These are phyloP conservation scores for Xylogone sp. DNA, from an alignment of 2,329 filamentous ascomycete genomes.

Conservation along the genomic window DNA sequence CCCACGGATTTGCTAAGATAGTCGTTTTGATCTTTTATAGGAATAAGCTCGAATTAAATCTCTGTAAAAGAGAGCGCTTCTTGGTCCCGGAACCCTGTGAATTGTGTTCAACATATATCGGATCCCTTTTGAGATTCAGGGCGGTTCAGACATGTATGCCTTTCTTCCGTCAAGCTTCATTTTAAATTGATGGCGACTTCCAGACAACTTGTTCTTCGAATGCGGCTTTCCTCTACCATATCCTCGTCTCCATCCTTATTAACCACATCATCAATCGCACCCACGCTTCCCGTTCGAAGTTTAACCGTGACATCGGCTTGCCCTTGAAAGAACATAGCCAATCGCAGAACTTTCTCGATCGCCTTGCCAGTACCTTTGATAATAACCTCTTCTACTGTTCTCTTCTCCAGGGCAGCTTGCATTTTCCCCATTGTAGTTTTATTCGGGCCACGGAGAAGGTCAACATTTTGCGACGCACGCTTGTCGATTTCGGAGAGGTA, in stretches of 20 bases:
- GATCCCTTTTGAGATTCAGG: no score
- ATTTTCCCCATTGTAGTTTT: neutral
- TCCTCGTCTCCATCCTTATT: constrained; percentile 3
- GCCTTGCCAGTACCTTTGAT: constrained; percentile 29
- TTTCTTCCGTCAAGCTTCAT: constrained; percentile 9
- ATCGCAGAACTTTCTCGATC: constrained; percentile 23
- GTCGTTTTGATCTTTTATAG: no score
- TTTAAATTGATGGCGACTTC: constrained; percentile 22
- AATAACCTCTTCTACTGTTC: constrained; percentile 19
- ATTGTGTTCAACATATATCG: no score
- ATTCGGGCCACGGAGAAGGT: constrained; percentile 1
- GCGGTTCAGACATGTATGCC: no score
- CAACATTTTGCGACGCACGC: constrained; percentile 16
- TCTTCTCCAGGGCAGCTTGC: neutral
- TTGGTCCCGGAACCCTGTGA: no score
- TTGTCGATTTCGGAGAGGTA: constrained; percentile 21
- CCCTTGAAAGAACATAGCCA: constrained; percentile 22
- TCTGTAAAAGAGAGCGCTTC: no score
- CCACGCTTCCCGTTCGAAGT: constrained; percentile 26
- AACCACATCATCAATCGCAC: constrained; percentile 30
- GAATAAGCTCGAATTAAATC: no score
- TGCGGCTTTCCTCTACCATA: constrained; percentile 13
- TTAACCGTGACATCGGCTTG: constrained; percentile 22
- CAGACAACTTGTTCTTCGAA: constrained; percentile 25
- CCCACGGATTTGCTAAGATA: no score